A percentile compares a stretch with the other conserved stretches of the same genome.
Conservation (phyloP, 495 filamentous ascomycete genomes). For the Lasiosphaeria hispida region DNA sequence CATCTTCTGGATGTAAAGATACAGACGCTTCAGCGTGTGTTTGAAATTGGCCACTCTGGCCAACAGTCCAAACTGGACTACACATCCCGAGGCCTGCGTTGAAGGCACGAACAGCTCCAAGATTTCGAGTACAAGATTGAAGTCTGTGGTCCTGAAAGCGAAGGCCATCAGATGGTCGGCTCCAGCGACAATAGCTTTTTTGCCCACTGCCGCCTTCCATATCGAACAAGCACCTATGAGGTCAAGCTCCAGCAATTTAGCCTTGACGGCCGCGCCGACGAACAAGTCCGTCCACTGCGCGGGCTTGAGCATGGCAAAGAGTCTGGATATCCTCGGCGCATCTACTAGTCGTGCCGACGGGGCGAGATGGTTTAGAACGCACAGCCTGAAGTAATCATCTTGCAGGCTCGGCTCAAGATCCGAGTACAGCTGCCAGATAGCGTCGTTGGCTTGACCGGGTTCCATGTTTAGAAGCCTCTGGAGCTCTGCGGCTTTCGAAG, state of each 20-base stretch:
- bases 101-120: conserved; percentile 19
- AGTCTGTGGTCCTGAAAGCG: conserved; percentile 22
- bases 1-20: not conserved
- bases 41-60: too few relatives aligned
- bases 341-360: conserved; percentile 25
- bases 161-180: conserved; percentile 26
- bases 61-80: too few relatives aligned
- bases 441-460: conserved; percentile 19
- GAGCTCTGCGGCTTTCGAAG: not conserved
- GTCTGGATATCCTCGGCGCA: conserved; percentile 22
- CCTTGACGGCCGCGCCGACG: conserved; percentile 24
- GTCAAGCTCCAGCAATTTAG: conserved; percentile 22
- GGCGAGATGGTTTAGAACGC: conserved; percentile 25
- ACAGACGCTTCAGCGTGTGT: too few relatives aligned
- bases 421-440: conserved; percentile 26
- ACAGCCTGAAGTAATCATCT: conserved; percentile 10
- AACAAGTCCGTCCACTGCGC: conserved; percentile 26
- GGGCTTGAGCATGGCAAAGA: conserved; percentile 18
- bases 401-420: conserved; percentile 17
- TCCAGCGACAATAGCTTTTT: conserved; percentile 14
- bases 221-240: conserved; percentile 18
- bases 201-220: conserved; percentile 19
- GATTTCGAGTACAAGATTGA: conserved; percentile 21
- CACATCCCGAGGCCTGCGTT: not conserved
- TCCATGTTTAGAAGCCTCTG: conserved; percentile 4